A percentile compares a stretch with the other conserved stretches of the same genome.
Conservation (phyloP, 176 grass and related monocot species). For the Otatea glauca region DNA sequence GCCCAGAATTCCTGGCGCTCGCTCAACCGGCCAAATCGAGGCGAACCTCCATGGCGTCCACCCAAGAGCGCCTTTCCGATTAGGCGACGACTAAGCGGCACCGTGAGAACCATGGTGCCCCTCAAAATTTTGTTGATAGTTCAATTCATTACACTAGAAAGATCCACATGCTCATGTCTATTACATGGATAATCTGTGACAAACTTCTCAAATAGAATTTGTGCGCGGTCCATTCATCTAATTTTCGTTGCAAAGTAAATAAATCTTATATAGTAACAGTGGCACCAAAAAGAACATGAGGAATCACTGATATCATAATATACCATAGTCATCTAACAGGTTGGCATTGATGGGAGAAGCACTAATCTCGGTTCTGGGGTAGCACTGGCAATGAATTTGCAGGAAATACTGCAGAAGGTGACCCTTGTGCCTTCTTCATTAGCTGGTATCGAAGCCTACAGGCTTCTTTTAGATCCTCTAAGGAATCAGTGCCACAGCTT, state of each 20-base stretch:
- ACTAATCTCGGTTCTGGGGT: conserved; percentile 30
- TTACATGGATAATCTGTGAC: neutral
- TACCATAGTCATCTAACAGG: conserved; percentile 24
- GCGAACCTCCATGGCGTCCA: no score
- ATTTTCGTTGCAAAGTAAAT: neutral
- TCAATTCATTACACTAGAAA: neutral
- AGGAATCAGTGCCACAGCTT: conserved; percentile 40
- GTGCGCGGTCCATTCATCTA: neutral
- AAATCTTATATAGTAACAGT: neutral
- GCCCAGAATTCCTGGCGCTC: no score
- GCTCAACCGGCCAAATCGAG: no score
- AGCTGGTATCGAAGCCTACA: conserved; percentile 54
- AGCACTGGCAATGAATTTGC: conserved; percentile 58
- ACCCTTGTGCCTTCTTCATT: conserved; percentile 58
- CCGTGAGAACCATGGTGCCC: neutral
- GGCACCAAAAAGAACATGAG: conserved; percentile 15
- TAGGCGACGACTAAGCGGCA: no score
- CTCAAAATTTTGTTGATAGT: neutral
- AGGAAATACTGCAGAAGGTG: conserved; percentile 58
- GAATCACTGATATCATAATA: neutral
- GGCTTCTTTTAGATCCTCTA: conserved; percentile 51
- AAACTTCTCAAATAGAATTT: neutral
- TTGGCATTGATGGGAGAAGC: neutral
- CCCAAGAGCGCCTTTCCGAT: no score
- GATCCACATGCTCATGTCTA: conserved; percentile 1